phyloP scores from a whole-genome alignment of 2,329 filamentous ascomycete genomes.

The Alternaria brassicae region DNA sequence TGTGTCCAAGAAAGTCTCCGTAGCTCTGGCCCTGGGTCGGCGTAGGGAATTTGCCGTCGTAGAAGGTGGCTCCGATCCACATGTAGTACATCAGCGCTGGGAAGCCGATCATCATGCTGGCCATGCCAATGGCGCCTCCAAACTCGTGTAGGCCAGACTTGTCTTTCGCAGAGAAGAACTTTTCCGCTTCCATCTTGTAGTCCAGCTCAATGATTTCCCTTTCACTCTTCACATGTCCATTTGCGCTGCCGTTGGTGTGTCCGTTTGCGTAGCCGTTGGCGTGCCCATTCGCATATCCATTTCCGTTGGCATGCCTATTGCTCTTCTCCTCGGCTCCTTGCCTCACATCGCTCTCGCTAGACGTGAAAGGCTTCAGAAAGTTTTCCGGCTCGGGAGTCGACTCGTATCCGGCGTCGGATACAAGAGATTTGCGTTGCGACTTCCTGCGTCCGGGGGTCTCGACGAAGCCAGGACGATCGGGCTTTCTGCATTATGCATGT shows the following conservation, averaged over 20 bases:
- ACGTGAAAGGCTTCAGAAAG: conserved; percentile 19
- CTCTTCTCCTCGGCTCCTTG: conserved; percentile 32
- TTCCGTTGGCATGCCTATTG: conserved; percentile 47
- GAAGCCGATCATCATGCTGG: conserved; percentile 88
- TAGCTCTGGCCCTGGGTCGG: conserved; percentile 71
- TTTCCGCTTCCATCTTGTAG: conserved; percentile 46
- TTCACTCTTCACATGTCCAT: conserved; percentile 46
- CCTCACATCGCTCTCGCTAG: conserved; percentile 8
- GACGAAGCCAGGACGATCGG: conserved; percentile 55
- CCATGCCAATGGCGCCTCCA: conserved; percentile 81
- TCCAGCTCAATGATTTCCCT: conserved; percentile 16
- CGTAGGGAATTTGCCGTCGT: conserved; percentile 80
- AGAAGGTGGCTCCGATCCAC: conserved; percentile 96
- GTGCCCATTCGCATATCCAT: conserved; percentile 31
- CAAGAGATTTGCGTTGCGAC: conserved; percentile 53
- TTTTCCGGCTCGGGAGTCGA: conserved; percentile 48
- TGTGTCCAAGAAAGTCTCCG: conserved; percentile 73
- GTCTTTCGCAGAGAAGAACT: conserved; percentile 48
- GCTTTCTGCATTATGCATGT: conserved; percentile 45
- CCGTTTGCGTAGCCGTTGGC: conserved; percentile 32
- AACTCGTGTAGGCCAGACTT: conserved; percentile 73
- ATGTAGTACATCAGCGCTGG: conserved; percentile 99
- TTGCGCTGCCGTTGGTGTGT: conserved; percentile 32
- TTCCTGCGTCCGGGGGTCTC: conserved; percentile 57
- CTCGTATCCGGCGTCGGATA: conserved; percentile 35